Conservation (phyloP, 306 rosid species). For the Prunus armeniaca region DNA sequence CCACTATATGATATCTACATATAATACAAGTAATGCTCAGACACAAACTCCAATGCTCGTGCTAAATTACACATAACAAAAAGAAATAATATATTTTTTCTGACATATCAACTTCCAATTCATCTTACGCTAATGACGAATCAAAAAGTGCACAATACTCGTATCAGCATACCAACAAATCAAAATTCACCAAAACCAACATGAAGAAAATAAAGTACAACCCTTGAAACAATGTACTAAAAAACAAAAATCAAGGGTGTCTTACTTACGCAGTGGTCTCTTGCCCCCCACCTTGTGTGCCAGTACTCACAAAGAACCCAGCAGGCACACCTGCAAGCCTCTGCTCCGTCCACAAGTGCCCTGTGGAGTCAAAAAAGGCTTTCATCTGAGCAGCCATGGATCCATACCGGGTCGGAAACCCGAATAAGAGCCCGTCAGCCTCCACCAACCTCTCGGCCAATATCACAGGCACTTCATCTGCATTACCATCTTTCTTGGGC, state of each 20-base stretch:
- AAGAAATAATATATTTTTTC: background rate
- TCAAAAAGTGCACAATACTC: background rate
- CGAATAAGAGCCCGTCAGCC: slow-evolving; percentile 74
- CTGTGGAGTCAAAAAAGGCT: slow-evolving; percentile 59
- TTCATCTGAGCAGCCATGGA: slow-evolving; percentile 80
- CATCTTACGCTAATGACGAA: background rate
- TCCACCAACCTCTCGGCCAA: slow-evolving; percentile 54
- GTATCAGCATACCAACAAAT: background rate
- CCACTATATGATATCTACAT: background rate
- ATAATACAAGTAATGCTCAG: background rate
- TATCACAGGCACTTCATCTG: slow-evolving; percentile 44
- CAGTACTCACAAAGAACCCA: slow-evolving; percentile 75
- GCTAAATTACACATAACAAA: background rate
- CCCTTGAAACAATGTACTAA: background rate
- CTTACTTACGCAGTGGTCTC: slow-evolving; percentile 73
- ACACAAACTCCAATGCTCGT: background rate
- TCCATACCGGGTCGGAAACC: slow-evolving; percentile 79
- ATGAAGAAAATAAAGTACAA: background rate
- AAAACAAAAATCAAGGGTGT: background rate
- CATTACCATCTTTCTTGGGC: slow-evolving; percentile 46
- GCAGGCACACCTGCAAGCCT: slow-evolving; percentile 71
- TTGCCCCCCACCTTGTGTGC: slow-evolving; percentile 90
- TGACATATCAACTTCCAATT: background rate
- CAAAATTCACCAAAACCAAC: background rate
- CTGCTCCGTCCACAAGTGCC: slow-evolving; percentile 61